Percentiles rank a stretch among this genome's conserved stretches.
phyloP scores from a whole-genome alignment of 2,329 filamentous ascomycete genomes.

The Claviceps humidiphila region DNA sequence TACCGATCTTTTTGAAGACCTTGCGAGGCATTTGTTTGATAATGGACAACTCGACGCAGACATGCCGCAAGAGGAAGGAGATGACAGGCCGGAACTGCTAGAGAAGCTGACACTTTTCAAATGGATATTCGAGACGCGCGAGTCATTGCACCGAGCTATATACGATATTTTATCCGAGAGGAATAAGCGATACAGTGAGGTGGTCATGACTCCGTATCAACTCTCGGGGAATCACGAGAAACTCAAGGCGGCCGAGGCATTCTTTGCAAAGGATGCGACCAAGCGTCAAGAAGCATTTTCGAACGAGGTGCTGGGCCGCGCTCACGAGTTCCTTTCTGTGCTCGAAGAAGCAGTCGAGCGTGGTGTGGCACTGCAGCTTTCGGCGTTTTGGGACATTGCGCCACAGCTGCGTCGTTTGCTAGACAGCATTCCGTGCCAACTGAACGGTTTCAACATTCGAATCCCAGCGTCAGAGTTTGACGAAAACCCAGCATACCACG shows the following conservation, averaged over 20 bases:
- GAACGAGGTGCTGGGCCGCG: constrained; percentile 57
- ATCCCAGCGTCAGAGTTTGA: constrained; percentile 69
- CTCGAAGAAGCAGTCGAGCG: constrained; percentile 75
- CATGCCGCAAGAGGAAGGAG: constrained; percentile 84
- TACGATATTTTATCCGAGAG: constrained; percentile 77
- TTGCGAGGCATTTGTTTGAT: constrained; percentile 59
- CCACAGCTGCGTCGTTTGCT: constrained; percentile 66
- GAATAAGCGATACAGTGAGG: constrained; percentile 72
- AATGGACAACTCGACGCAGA: constrained; percentile 55
- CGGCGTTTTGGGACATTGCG: constrained; percentile 95
- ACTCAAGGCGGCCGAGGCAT: constrained; percentile 60
- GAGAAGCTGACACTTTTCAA: constrained; percentile 92
- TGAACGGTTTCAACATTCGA: constrained; percentile 52
- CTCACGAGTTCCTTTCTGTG: constrained; percentile 62
- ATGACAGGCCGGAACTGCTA: constrained; percentile 83
- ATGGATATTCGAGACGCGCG: constrained; percentile 93
- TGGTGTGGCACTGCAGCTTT: constrained; percentile 82
- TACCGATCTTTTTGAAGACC: constrained; percentile 62
- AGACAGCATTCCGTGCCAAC: constrained; percentile 57
- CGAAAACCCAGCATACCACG: constrained; percentile 72
- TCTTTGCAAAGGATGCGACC: constrained; percentile 68
- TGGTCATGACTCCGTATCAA: constrained; percentile 70
- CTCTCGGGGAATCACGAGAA: constrained; percentile 67
- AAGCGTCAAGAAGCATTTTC: constrained; percentile 61
- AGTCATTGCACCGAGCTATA: constrained; percentile 70